phyloP scores from a whole-genome alignment of 2,329 filamentous ascomycete species.

The Ophiostoma tasmaniense region DNA sequence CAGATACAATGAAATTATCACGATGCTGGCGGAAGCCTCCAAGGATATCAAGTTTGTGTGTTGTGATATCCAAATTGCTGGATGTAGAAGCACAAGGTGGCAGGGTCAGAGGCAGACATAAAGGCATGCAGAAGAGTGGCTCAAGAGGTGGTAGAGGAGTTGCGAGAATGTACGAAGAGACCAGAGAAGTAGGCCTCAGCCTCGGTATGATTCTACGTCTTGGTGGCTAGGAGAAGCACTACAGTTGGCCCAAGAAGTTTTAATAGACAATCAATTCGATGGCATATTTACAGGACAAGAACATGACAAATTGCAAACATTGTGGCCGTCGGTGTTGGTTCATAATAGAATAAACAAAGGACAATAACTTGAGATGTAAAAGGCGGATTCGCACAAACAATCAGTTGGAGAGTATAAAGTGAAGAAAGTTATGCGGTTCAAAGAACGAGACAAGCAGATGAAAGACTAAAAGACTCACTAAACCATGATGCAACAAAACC shows the following conservation, averaged over 20 bases:
- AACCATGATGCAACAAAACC: not conserved
- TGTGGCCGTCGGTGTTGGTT: too few relatives aligned
- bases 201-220: too few relatives aligned
- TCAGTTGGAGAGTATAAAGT: not conserved
- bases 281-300: not conserved
- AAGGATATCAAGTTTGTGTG: not conserved
- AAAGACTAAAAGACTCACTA: not conserved
- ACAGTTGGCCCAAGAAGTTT: too few relatives aligned
- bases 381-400: too few relatives aligned
- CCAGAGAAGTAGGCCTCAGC: too few relatives aligned
- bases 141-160: too few relatives aligned
- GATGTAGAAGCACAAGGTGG: not conserved
- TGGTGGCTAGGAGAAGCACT: too few relatives aligned
- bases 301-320: not conserved
- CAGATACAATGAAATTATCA: not conserved
- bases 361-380: too few relatives aligned
- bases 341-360: too few relatives aligned
- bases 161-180: too few relatives aligned
- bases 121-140: too few relatives aligned
- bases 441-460: not conserved
- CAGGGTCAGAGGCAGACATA: not conserved
- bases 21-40: not conserved
- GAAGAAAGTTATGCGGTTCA: not conserved
- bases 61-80: slow-evolving; percentile 4
- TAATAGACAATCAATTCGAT: not conserved